phyloP scores from a whole-genome alignment of 2,329 filamentous ascomycete species.

The Conoideocrella luteorostrata region DNA sequence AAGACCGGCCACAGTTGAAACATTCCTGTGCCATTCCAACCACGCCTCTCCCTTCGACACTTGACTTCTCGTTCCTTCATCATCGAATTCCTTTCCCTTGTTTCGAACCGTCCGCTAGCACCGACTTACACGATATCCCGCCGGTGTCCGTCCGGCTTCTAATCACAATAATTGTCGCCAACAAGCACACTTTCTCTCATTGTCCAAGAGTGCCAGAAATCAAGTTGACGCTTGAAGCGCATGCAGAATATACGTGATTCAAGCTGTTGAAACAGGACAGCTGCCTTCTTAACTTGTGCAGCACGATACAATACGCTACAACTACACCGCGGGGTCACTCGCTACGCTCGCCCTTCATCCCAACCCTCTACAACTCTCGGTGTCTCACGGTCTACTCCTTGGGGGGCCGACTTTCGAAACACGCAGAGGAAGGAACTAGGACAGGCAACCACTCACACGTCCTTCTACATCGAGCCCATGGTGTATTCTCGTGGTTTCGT shows the following conservation, averaged over 20 bases:
- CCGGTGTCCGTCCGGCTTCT: background rate
- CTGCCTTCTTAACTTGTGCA: too few relatives aligned
- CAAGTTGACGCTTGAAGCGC: too few relatives aligned
- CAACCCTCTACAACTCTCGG: background rate
- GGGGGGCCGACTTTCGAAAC: slow-evolving; percentile 6
- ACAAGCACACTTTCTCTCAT: too few relatives aligned
- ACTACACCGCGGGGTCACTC: too few relatives aligned
- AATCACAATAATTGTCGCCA: too few relatives aligned
- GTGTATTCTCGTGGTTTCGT: too few relatives aligned
- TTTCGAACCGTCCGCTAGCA: slow-evolving; percentile 5
- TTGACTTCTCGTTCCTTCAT: slow-evolving; percentile 6
- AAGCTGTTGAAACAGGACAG: too few relatives aligned
- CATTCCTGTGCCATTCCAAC: slow-evolving; percentile 12
- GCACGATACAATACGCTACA: too few relatives aligned
- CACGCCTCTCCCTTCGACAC: slow-evolving; percentile 7
- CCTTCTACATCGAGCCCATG: too few relatives aligned
- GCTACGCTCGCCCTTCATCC: background rate
- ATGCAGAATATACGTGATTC: too few relatives aligned
- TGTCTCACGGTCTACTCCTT: slow-evolving; percentile 12
- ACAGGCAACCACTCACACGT: slow-evolving; percentile 3
- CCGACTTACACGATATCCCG: slow-evolving; percentile 1
- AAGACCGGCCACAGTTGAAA: slow-evolving; percentile 1
- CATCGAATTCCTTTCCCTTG: slow-evolving; percentile 14
- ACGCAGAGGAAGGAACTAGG: background rate
- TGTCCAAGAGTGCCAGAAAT: too few relatives aligned